These are phyloP conservation scores for Phytophthora sansomeana DNA, from an alignment of 352 stramenopile species.

Conservation along the genomic window DNA sequence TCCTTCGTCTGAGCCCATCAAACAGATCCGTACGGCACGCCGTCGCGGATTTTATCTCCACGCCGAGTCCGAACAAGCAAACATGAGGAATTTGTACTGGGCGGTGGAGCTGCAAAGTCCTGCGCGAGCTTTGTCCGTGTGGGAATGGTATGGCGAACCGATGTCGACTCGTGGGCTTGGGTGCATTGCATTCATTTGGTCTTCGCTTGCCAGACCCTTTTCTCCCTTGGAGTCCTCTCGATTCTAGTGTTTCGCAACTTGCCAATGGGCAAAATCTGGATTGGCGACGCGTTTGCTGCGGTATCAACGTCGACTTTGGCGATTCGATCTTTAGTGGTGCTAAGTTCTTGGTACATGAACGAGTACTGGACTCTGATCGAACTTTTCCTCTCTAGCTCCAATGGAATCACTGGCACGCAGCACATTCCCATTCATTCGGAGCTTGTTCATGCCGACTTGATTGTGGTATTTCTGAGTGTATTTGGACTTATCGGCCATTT, in stretches of 20 bases:
- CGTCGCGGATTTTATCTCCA: constrained; percentile 49
- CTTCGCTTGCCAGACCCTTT: constrained; percentile 38
- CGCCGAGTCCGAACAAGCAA: constrained; percentile 43
- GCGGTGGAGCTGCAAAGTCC: constrained; percentile 31
- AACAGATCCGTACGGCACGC: constrained; percentile 33
- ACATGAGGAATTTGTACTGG: constrained; percentile 43
- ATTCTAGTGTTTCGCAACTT: constrained; percentile 50
- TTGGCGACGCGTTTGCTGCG: constrained; percentile 48
- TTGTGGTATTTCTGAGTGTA: constrained; percentile 45
- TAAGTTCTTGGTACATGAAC: constrained; percentile 43
- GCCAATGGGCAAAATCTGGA: constrained; percentile 45
- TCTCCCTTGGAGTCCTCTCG: constrained; percentile 35
- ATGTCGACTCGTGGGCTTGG: constrained; percentile 58
- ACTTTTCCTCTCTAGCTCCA: constrained; percentile 26
- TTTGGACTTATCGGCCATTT: constrained; percentile 34
- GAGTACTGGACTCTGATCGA: constrained; percentile 44
- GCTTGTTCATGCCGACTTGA: constrained; percentile 42
- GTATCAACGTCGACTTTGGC: constrained; percentile 43
- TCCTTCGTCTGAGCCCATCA: constrained; percentile 31
- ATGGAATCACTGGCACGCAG: constrained; percentile 20
- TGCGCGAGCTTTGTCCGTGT: constrained; percentile 24
- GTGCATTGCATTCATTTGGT: constrained; percentile 45
- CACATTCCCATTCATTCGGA: constrained; percentile 28
- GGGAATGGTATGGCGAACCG: constrained; percentile 37
- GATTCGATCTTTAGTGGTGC: constrained; percentile 34